Evolutionary conservation across 495 filamentous ascomycete species (phyloP), one percentile per base, ranked within the genome.

Genomic region (Aspergillus heteromorphus): DNA sequence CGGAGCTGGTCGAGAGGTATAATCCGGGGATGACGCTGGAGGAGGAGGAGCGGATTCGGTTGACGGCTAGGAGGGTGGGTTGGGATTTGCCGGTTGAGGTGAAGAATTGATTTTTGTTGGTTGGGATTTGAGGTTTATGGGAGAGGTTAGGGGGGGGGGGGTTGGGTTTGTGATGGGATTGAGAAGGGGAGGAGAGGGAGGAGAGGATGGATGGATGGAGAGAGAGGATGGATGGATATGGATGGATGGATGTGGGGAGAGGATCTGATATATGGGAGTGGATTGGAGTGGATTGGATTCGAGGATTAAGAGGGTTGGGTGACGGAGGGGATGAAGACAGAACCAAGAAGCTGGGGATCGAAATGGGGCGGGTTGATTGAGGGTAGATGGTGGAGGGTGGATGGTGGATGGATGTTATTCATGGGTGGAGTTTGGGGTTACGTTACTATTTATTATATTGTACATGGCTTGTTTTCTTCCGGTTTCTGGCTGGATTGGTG

Each of bases 21-120:
- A 98, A 97, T 66, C 91, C 92, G 6, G 89, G 90, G 6, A 87
- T 91, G 83, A 73, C 73, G 43, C 84, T 92, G 83, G 83, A 86
- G 60, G 85, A 93, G 70, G 89, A 95, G 71, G 91, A 95, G 74
- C 76, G 83, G 57, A 83, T 96, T 38, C 64, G 88, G 53, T 73
- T 96, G 76, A 88, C 89, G 54, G 92, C 93, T 13, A 75, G 88
- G 70, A 80, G 89, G 69, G 89, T 97, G 42, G 93, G 92, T 21
- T 87, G 96, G 83, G 79, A 95, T 73, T 70, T 97, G 66, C 92
- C 92, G 11, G 66, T 63, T 48, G 62, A 67, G 64, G 63, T 17
- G 18, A 59, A 57, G 55, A n/a, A n/a, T n/a, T n/a, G n/a, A n/a
- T n/a, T n/a, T n/a, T n/a, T n/a, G n/a, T n/a, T n/a, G n/a, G n/a